A percentile compares a stretch with the other conserved stretches of the same genome.
Evolutionary conservation across 2,329 filamentous ascomycete species (phyloP).

Genomic region (Ophiosphaerella herpotricha): DNA sequence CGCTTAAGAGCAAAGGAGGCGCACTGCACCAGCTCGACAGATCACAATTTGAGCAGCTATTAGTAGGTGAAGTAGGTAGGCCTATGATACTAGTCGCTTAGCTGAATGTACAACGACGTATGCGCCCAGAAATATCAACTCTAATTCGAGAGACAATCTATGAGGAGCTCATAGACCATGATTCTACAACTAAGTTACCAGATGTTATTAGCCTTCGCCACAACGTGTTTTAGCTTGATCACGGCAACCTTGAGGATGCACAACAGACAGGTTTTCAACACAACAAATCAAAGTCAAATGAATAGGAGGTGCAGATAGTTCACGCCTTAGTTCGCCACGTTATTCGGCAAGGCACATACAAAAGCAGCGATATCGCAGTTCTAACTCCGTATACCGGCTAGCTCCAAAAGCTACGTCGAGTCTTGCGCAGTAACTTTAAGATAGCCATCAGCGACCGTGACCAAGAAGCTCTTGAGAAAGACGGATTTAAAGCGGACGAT

Average conservation of each 20-base stretch:
- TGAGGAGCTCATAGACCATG: conserved; percentile 58
- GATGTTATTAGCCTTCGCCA: conserved; percentile 59
- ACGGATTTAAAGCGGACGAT: too few relatives aligned
- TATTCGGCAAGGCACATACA: conserved; percentile 66
- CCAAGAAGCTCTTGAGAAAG: too few relatives aligned
- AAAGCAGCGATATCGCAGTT: conserved; percentile 49
- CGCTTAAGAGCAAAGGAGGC: conserved; percentile 56
- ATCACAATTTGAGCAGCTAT: conserved; percentile 66
- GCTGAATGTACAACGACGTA: conserved; percentile 66
- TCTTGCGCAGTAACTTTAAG: background rate
- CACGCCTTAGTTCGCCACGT: conserved; percentile 67
- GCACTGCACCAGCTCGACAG: conserved; percentile 60
- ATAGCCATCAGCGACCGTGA: too few relatives aligned
- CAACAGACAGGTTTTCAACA: conserved; percentile 12
- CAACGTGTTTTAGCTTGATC: conserved; percentile 67
- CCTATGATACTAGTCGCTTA: conserved; percentile 30
- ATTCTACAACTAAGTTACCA: conserved; percentile 46
- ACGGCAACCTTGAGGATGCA: conserved; percentile 53
- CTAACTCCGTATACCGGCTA: too few relatives aligned
- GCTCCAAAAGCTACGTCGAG: too few relatives aligned
- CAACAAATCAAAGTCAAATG: conserved; percentile 58
- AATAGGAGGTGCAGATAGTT: conserved; percentile 67
- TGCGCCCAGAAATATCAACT: conserved; percentile 66
- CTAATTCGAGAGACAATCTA: conserved; percentile 65
- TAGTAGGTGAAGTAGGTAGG: conserved; percentile 30